These are phyloP conservation scores for Paecilomyces fulvus DNA, from an alignment of 2,329 filamentous ascomycete species.

Conservation along the genomic window DNA sequence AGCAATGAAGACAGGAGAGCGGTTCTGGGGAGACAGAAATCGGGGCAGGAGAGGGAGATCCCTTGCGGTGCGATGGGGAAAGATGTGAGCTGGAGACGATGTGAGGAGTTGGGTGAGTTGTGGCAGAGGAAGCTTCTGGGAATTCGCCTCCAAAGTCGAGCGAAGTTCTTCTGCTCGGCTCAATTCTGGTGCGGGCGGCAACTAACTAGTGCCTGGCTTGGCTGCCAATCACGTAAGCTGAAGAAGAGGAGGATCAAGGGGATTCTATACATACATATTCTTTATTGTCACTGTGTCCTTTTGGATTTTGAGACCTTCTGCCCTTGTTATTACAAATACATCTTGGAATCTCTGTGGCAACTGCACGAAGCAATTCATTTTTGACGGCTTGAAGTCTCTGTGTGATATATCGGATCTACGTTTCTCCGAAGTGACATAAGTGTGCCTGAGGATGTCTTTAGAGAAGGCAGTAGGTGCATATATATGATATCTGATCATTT, in stretches of 20 bases:
- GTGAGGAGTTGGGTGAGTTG: not conserved
- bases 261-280: not conserved
- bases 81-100: not conserved
- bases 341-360: not conserved
- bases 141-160: conserved; percentile 3
- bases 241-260: too few relatives aligned
- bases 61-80: not conserved
- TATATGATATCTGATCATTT: too few relatives aligned
- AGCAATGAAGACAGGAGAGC: conserved; percentile 5
- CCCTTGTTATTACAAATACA: not conserved
- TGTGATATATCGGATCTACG: not conserved
- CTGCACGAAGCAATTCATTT: not conserved
- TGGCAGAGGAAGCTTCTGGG: conserved; percentile 1
- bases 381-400: not conserved
- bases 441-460: not conserved
- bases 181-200: not conserved
- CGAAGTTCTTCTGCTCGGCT: not conserved
- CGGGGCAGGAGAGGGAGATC: not conserved
- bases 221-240: conserved; percentile 2
- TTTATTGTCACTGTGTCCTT: not conserved
- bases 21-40: conserved; percentile 11
- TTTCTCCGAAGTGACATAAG: not conserved
- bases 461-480: too few relatives aligned
- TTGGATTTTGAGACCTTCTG: not conserved
- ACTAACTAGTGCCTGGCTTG: conserved; percentile 12